These are phyloP conservation scores for Nepenthes alata DNA, from an alignment of 179 eudicot species.

Conservation along the genomic window DNA sequence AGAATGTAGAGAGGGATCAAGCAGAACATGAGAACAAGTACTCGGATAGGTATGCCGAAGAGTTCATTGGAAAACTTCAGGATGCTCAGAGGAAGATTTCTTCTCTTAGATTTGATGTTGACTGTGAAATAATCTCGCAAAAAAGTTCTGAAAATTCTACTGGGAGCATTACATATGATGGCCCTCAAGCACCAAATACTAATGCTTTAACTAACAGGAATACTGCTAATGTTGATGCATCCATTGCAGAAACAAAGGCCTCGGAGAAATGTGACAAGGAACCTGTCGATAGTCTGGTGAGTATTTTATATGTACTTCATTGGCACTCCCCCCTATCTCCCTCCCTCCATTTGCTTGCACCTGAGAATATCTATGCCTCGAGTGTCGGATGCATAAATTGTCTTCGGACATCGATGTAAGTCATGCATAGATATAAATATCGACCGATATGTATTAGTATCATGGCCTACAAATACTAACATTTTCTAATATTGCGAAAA, in stretches of 20 bases:
- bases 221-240: conserved; percentile 4
- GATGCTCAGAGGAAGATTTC: conserved; percentile 20
- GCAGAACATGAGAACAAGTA: conserved; percentile 10
- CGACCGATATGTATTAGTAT: no score
- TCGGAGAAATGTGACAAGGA: conserved; percentile 13
- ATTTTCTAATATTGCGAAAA: no score
- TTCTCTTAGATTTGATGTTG: conserved; percentile 8
- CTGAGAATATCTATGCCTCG: no score
- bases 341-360: no score
- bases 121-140: conserved; percentile 6
- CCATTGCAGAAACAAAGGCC: conserved; percentile 11
- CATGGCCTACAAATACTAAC: no score
- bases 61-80: conserved; percentile 12
- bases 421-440: no score
- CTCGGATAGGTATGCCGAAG: conserved; percentile 1
- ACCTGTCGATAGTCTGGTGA: conserved; percentile 18
- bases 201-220: conserved; percentile 9
- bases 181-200: conserved; percentile 11
- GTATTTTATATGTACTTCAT: neutral
- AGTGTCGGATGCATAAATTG: no score
- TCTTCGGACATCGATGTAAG: no score
- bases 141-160: conserved; percentile 6
- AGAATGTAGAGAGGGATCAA: conserved; percentile 15
- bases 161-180: conserved; percentile 8
- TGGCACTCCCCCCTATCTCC: no score